These are phyloP conservation scores for Chlorella sorokiniana DNA, from an alignment of 139 green algal species.

Conservation along the genomic window DNA sequence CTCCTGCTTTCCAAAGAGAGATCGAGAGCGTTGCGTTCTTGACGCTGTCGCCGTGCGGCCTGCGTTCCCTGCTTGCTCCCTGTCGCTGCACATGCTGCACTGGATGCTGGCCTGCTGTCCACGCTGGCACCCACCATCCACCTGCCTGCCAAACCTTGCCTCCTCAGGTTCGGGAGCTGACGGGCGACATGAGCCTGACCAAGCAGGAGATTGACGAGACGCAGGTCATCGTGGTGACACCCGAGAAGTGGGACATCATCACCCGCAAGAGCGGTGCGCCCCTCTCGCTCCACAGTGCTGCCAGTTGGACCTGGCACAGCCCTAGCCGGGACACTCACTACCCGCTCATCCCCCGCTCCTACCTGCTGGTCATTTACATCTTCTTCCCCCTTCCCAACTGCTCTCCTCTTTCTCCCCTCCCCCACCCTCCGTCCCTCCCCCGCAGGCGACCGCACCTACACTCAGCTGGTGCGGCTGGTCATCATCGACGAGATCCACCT, in stretches of 20 bases:
- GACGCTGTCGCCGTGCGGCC: not conserved
- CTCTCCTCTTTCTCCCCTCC: not conserved
- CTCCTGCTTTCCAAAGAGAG: no score
- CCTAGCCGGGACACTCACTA: no score
- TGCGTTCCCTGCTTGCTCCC: not conserved
- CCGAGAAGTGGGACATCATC: slow-evolving; percentile 99
- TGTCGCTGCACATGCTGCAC: not conserved
- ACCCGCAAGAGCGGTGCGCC: slow-evolving; percentile 92
- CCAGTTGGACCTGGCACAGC: not conserved
- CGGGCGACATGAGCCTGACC: slow-evolving; percentile 90
- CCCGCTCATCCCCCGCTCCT: no score
- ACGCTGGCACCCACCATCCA: not conserved
- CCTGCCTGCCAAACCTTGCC: not conserved
- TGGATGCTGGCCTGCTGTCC: no score
- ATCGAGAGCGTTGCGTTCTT: no score
- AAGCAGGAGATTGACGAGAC: slow-evolving; percentile 93
- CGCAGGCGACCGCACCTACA: slow-evolving; percentile 74
- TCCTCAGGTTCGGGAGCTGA: slow-evolving; percentile 80
- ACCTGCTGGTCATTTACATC: no score
- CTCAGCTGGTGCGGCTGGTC: slow-evolving; percentile 89
- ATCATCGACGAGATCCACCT: slow-evolving; percentile 99
- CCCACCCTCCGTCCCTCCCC: not conserved
- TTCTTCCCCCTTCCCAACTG: not conserved
- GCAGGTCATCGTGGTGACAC: slow-evolving; percentile 96
- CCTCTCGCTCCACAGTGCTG: not conserved